Evolutionary conservation across 192 early-diverging fungal genomes (phyloP).

Genomic region (Coemansia sp.): DNA sequence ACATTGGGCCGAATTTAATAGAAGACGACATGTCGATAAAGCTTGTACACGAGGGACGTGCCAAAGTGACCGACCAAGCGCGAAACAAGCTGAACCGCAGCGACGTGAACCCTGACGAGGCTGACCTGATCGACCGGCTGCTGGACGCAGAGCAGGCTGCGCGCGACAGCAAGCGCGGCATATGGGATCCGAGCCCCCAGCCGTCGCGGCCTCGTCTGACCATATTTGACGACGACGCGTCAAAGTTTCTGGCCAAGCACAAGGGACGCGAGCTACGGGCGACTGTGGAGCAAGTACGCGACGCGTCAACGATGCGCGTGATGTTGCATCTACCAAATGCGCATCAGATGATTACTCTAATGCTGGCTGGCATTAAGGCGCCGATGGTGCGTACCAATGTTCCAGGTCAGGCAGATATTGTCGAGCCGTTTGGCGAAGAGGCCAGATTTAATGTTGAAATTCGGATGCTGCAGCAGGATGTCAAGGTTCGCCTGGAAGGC

Average conservation of each 20-base stretch:
- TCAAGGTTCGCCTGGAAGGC: constrained; percentile 82
- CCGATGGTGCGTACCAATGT: constrained; percentile 76
- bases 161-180: constrained; percentile 65
- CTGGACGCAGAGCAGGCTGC: constrained; percentile 73
- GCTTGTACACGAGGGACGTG: constrained; percentile 81
- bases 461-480: constrained; percentile 87
- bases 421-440: constrained; percentile 92
- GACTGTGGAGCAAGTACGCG: constrained; percentile 94
- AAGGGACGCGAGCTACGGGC: constrained; percentile 81
- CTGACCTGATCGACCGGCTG: constrained; percentile 47
- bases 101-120: constrained; percentile 39
- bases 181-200: constrained; percentile 68
- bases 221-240: constrained; percentile 64
- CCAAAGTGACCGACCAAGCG: constrained; percentile 69
- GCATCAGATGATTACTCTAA: constrained; percentile 72
- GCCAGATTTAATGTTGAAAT: constrained; percentile 90
- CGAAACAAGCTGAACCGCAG: constrained; percentile 39
- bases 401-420: constrained; percentile 66
- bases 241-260: constrained; percentile 71
- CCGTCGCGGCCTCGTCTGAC: constrained; percentile 40
- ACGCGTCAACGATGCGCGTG: constrained; percentile 81
- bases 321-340: constrained; percentile 67
- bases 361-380: constrained; percentile 80
- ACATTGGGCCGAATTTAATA: constrained; percentile 52
- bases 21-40: constrained; percentile 71